Evolutionary conservation across 2,329 filamentous ascomycete species (phyloP).

Genomic region (Purpureocillium takamizusanense): DNA sequence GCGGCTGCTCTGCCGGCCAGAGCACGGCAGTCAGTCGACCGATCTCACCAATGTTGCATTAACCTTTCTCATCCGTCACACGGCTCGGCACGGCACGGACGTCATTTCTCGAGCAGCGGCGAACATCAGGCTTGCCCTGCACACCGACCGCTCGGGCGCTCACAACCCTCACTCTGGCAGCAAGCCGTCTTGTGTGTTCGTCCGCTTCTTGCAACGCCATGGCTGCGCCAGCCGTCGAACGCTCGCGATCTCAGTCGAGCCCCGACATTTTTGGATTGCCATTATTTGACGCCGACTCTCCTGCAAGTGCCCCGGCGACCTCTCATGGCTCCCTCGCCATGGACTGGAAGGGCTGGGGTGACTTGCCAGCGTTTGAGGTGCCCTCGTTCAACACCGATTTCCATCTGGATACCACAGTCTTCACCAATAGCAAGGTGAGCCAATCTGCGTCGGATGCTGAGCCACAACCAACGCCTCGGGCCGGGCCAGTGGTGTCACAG

Average conservation of each 20-base stretch:
- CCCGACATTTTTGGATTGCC: constrained; percentile 20
- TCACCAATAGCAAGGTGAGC: constrained; percentile 16
- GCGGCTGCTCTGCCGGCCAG: constrained; percentile 15
- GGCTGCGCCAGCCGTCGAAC: constrained; percentile 5
- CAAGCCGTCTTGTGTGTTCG: no score
- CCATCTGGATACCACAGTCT: constrained; percentile 37
- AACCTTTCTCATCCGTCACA: constrained; percentile 10
- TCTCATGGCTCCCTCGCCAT: not conserved
- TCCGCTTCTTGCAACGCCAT: no score
- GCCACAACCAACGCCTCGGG: constrained; percentile 6
- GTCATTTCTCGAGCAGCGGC: no score
- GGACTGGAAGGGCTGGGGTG: constrained; percentile 4
- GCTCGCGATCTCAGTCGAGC: constrained; percentile 22
- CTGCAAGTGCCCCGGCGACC: not conserved
- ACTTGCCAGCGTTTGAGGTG: constrained; percentile 37
- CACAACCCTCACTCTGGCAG: no score
- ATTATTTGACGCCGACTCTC: constrained; percentile 3
- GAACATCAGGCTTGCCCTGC: no score
- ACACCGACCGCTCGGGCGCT: no score
- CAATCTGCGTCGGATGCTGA: not conserved
- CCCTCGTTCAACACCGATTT: constrained; percentile 42
- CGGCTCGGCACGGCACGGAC: constrained; percentile 1
- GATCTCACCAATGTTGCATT: constrained; percentile 13
- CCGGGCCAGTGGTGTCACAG: no score
- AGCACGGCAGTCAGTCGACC: constrained; percentile 12